A percentile compares a stretch with the other conserved stretches of the same genome.
Conservation (phyloP, 2,329 filamentous ascomycete species). For the Aureobasidium namibiae region DNA sequence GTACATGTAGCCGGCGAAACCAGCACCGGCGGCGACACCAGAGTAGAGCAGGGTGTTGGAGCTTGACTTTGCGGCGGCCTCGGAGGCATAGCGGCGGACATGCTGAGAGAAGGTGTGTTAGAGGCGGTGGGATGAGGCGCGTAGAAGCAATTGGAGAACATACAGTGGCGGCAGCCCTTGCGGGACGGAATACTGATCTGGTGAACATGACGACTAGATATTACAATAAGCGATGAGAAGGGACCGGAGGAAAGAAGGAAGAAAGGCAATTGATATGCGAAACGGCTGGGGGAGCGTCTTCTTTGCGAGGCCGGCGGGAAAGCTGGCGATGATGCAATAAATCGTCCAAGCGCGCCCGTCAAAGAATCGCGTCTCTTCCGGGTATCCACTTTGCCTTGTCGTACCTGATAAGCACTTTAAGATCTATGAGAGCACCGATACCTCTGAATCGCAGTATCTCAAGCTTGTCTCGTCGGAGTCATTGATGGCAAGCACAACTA, state of each 20-base stretch:
- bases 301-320: slow-evolving; percentile 4
- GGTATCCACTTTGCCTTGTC: not conserved
- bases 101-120: slow-evolving; percentile 38
- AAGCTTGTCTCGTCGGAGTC: not conserved
- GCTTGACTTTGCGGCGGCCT: slow-evolving; percentile 44
- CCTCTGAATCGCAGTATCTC: no score
- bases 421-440: not conserved
- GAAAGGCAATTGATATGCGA: not conserved
- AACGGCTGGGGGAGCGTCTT: not conserved
- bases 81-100: slow-evolving; percentile 66
- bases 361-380: not conserved
- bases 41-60: slow-evolving; percentile 54
- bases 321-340: slow-evolving; percentile 5
- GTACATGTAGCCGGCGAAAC: slow-evolving; percentile 50
- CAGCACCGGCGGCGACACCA: slow-evolving; percentile 50
- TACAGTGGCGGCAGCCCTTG: slow-evolving; percentile 27
- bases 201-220: slow-evolving; percentile 32
- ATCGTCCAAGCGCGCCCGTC: not conserved
- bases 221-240: not conserved
- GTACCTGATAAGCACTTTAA: not conserved
- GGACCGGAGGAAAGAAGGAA: not conserved
- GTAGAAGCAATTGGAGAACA: slow-evolving; percentile 15
- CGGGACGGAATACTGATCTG: slow-evolving; percentile 35
- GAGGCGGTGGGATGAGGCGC: not conserved
- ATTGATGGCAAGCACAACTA: not conserved